These are phyloP conservation scores for Zygosaccharomyces pseudorouxii DNA, from an alignment of 805 yeast genomes.

Conservation along the genomic window DNA sequence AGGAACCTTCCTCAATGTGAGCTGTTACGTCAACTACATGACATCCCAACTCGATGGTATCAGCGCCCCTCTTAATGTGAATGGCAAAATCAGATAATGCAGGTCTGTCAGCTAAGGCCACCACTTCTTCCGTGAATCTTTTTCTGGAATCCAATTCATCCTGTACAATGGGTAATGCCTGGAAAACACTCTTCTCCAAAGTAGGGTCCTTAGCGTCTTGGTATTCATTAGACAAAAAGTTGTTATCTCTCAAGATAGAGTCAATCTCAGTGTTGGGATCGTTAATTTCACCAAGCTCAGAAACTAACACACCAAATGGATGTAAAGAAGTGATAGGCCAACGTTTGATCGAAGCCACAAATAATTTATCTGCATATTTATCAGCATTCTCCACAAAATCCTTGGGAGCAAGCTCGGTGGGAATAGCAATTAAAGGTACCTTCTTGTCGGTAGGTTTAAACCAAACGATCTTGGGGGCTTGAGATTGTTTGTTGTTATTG, in stretches of 20 bases:
- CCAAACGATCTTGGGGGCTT: constrained; percentile 94
- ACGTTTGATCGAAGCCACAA: constrained; percentile 92
- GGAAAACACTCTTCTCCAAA: constrained; percentile 28
- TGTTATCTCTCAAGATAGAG: constrained; percentile 83
- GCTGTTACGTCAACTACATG: constrained; percentile 80
- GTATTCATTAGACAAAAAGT: constrained; percentile 77
- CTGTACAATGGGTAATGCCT: constrained; percentile 21
- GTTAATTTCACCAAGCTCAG: constrained; percentile 77
- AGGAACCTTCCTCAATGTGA: constrained; percentile 65
- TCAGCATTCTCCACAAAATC: constrained; percentile 94
- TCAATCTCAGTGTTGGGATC: constrained; percentile 76
- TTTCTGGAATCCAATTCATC: constrained; percentile 19
- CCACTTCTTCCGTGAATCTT: constrained; percentile 26
- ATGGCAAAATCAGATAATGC: constrained; percentile 67
- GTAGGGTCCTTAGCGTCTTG: constrained; percentile 41
- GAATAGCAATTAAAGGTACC: constrained; percentile 96
- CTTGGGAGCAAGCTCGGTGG: constrained; percentile 95
- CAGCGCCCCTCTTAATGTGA: constrained; percentile 63
- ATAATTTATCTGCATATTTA: constrained; percentile 70
- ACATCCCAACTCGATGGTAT: constrained; percentile 69
- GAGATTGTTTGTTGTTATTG: constrained; percentile 26
- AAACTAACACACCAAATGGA: constrained; percentile 92
- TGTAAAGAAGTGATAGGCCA: constrained; percentile 99
- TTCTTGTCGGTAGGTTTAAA: constrained; percentile 97
- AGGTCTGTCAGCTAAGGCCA: constrained; percentile 34